Evolutionary conservation across 345 rosid genomes (phyloP).

Genomic region (Gossypium herbaceum): DNA sequence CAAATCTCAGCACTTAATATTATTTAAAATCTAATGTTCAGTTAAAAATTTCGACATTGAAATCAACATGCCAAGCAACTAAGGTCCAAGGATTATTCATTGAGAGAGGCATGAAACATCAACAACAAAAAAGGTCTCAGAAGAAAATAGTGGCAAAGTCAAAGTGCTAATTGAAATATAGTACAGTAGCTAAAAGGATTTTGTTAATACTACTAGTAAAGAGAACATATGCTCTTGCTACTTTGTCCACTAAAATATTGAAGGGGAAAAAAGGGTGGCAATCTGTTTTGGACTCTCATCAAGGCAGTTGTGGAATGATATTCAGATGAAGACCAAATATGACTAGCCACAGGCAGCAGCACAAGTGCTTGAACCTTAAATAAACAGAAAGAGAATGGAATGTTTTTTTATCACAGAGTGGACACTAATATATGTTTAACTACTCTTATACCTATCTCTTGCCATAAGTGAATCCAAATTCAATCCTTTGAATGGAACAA

Average conservation of each 20-base stretch:
- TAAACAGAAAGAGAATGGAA: constrained; percentile 1
- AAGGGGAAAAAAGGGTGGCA: not conserved
- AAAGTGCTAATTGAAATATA: not conserved
- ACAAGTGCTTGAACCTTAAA: not conserved
- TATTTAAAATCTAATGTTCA: not conserved
- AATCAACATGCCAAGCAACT: not conserved
- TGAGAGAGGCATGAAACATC: not conserved
- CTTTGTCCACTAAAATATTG: not conserved
- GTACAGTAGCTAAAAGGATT: not conserved
- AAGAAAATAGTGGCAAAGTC: not conserved
- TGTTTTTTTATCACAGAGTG: not conserved
- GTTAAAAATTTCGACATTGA: not conserved
- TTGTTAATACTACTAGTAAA: not conserved
- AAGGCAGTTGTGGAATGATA: not conserved
- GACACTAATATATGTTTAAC: not conserved
- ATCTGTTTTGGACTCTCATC: not conserved
- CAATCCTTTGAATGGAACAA: not conserved
- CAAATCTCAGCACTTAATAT: not conserved
- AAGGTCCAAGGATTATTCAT: not conserved
- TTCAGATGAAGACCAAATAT: not conserved
- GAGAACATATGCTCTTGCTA: not conserved
- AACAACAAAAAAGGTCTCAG: not conserved
- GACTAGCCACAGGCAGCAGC: not conserved
- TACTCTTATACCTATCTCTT: not conserved
- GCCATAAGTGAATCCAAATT: not conserved